A percentile compares a stretch with the other conserved stretches of the same genome.
Conservation (phyloP, 2,329 filamentous ascomycete species). For the Cytospora leucostoma region DNA sequence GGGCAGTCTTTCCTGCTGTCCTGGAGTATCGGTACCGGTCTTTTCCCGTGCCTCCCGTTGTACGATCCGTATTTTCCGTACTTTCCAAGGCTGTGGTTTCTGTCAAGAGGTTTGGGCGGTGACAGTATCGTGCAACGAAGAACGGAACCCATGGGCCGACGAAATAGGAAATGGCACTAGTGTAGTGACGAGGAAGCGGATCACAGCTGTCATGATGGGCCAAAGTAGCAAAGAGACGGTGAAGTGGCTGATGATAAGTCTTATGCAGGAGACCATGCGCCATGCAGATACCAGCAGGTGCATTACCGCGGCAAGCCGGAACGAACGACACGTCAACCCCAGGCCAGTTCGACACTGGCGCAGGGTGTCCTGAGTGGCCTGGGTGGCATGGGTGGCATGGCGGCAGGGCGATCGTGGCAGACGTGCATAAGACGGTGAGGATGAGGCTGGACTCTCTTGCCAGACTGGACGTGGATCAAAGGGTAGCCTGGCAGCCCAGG, state of each 20-base stretch:
- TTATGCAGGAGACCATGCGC: constrained; percentile 11
- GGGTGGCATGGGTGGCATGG: too few relatives aligned
- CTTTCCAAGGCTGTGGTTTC: constrained; percentile 1
- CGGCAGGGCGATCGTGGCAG: constrained; percentile 25
- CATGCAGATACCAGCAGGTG: constrained; percentile 14
- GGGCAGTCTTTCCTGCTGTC: background rate
- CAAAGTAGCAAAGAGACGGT: constrained; percentile 20
- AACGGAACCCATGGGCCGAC: constrained; percentile 18
- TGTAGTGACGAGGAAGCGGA: constrained; percentile 16
- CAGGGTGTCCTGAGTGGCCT: constrained; percentile 2
- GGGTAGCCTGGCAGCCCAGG: constrained; percentile 5
- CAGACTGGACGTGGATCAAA: background rate
- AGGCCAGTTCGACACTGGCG: constrained; percentile 10
- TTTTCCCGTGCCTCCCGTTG: too few relatives aligned
- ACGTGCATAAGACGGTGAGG: constrained; percentile 27
- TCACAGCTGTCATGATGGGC: constrained; percentile 20
- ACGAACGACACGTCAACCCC: constrained; percentile 27
- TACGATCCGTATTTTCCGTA: background rate
- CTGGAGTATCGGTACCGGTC: background rate
- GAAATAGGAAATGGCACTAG: constrained; percentile 22
- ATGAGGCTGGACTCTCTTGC: constrained; percentile 24
- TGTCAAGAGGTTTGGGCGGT: constrained; percentile 25
- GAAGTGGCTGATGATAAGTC: constrained; percentile 21
- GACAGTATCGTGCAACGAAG: constrained; percentile 13
- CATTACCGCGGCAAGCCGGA: constrained; percentile 26